A percentile compares a stretch with the other conserved stretches of the same genome.
Conservation (phyloP, 2,329 filamentous ascomycete genomes). For the Scolecobasidium constrictum region DNA sequence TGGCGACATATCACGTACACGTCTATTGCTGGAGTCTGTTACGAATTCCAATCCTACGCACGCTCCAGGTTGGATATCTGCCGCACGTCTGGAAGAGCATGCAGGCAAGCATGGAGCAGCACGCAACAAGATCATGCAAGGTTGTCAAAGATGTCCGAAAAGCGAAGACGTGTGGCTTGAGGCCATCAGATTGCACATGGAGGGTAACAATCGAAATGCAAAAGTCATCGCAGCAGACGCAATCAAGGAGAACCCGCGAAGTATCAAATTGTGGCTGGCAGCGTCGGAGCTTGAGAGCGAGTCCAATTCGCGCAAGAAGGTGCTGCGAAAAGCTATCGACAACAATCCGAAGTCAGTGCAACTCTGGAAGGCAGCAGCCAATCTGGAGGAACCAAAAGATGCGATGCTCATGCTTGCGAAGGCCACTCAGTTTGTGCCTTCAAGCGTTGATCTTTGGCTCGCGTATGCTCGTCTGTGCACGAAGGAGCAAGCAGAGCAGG, state of each 20-base stretch:
- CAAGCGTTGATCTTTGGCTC: slow-evolving; percentile 91
- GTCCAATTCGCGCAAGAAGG: slow-evolving; percentile 75
- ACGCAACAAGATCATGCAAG: slow-evolving; percentile 75
- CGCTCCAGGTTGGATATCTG: slow-evolving; percentile 90
- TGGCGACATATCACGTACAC: slow-evolving; percentile 88
- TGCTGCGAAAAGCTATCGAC: slow-evolving; percentile 82
- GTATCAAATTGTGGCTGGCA: slow-evolving; percentile 85
- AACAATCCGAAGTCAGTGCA: slow-evolving; percentile 89
- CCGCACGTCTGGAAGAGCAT: slow-evolving; percentile 81
- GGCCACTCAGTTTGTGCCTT: slow-evolving; percentile 87
- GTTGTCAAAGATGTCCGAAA: slow-evolving; percentile 83
- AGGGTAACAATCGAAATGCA: slow-evolving; percentile 70
- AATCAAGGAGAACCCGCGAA: slow-evolving; percentile 82
- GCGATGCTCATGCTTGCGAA: slow-evolving; percentile 84
- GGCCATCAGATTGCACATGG: slow-evolving; percentile 72
- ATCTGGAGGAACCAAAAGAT: slow-evolving; percentile 81
- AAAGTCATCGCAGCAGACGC: slow-evolving; percentile 92
- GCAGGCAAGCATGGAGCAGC: slow-evolving; percentile 87
- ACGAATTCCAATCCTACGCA: slow-evolving; percentile 96
- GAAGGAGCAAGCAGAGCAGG: slow-evolving; percentile 84
- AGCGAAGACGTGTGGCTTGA: slow-evolving; percentile 95
- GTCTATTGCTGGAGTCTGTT: slow-evolving; percentile 87
- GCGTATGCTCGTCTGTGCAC: slow-evolving; percentile 82
- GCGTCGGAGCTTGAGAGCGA: slow-evolving; percentile 88
- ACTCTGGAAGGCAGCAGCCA: slow-evolving; percentile 97